Evolutionary conservation across 2,329 filamentous ascomycete genomes (phyloP), one percentile per base, ranked within the genome.

Genomic region (Arthrobotrys megalospora): DNA sequence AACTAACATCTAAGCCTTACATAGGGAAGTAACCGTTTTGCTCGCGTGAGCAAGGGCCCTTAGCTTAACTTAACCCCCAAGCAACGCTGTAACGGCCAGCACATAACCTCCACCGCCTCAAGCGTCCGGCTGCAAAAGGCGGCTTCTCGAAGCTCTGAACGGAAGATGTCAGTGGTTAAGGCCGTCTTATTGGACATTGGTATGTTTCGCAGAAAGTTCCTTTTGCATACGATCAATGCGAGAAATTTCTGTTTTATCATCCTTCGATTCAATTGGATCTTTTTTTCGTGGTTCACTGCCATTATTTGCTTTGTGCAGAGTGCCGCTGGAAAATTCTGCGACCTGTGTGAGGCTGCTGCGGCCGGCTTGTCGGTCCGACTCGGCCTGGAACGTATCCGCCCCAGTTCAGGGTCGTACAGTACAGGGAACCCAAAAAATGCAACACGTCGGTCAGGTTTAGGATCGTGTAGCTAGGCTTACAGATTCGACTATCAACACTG

Each of bases 351-450:
- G 19, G 36, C 50, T 72, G 67, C 36, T 60, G 55, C 55, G 55
- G 55, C 55, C 75, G 75, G 75, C 75, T 78, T 48, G 48, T 72
- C 75, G 75, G 75, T 45, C 75, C 75, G 75, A 64, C 58, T 71
- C 73, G 66, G 73, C 73, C 66, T 71, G 67, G 52, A 41, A 50
- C 63, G 16, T 48, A 19, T 19, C 60, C 43, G 34, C 45, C 41
- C 53, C n/a, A 53, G 50, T 34, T 60, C 52, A 47, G 32, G 43
- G 60, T 64, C 41, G 60, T 41, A 64, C 60, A 48, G 43, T 19
- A 48, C 38, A 48, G 43, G 55, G 41, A 10, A 10, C 8, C 10
- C 41, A 36, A 60, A 73, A 73, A 73, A 73, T 76, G 53, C 62
- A 76, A 68, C 63, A 68, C 63, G 67, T 52, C 38, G 52, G n/a